Evolutionary conservation across 352 stramenopile genomes (phyloP), one percentile per base, ranked within the genome.

Genomic region (Halophytophthora batemanensis): DNA sequence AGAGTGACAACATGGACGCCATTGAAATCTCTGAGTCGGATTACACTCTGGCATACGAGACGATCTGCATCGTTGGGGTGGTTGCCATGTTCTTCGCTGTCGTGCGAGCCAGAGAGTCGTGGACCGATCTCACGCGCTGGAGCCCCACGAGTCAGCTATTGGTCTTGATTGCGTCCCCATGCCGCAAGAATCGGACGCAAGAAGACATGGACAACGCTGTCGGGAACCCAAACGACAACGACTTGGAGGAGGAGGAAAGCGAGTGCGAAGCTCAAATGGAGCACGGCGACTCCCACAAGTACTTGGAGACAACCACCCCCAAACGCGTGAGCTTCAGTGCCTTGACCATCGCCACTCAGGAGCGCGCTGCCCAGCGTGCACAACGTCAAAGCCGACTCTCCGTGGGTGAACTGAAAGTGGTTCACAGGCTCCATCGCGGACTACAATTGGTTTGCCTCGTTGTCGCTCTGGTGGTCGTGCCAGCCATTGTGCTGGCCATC

Each of bases 21-120:
- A 53, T 50, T 3, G 48, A 62, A 34, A 61, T 71, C 25, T 61
- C 62, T 2, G 48, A 35, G 3, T 37, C 51, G 0, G 53, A 71
- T n/a, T 25, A 67, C 2, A 39, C 42, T n/a, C 50, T 61, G 22
- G 56, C 45, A 0, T 69, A 69, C 39, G 15, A 46, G 7, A 69
- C 45, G 12, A 38, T 49, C 2, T 8, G 33, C 1, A 29, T 53
- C 18, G 55, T 56, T 0, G 33, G 53, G 7, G 46, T 34, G 2
- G 23, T 43, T 1, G 62, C 58, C 7, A 56, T 53, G 1, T 7
- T 52, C 13, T 67, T 71, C 17, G 62, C 49, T 4, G 17, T 34
- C 2, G 40, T 61, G 10, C 29, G 62, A 15, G 45, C 58, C 2
- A 19, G 11, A 2, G 44, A 8, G 12, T 10, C 19, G 11, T 62